Percentiles rank a stretch among this genome's conserved stretches.
Conservation (phyloP, 1,139 yeast genomes). For the Yamadazyma atlantica region DNA sequence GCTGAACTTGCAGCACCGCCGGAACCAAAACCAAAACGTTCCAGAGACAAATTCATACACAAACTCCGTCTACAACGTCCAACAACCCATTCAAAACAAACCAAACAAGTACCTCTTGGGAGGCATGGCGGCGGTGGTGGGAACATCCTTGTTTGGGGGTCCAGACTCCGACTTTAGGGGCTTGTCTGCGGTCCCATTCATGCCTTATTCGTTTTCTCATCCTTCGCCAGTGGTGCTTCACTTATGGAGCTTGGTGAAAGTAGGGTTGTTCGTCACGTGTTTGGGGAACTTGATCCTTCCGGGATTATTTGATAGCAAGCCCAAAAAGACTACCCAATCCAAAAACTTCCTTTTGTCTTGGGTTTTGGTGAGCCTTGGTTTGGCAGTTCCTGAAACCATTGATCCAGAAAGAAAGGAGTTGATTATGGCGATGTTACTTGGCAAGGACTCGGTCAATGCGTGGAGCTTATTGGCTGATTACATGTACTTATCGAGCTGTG, state of each 20-base stretch:
- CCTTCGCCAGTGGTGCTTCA: constrained; percentile 27
- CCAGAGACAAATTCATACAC: not conserved
- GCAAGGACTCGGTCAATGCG: constrained; percentile 17
- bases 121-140: constrained; percentile 58
- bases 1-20: too few species aligned
- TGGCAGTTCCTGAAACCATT: constrained; percentile 27
- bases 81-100: constrained; percentile 9
- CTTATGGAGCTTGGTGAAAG: constrained; percentile 27
- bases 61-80: not conserved
- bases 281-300: constrained; percentile 27
- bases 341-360: constrained; percentile 18
- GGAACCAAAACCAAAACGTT: too few species aligned
- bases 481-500: constrained; percentile 29
- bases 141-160: constrained; percentile 40
- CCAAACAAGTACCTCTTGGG: constrained; percentile 46
- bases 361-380: constrained; percentile 30
- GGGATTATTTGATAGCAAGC: constrained; percentile 11
- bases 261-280: constrained; percentile 27
- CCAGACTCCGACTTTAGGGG: constrained; percentile 41
- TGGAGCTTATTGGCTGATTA: constrained; percentile 28
- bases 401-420: constrained; percentile 17
- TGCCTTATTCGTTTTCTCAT: constrained; percentile 25
- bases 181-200: constrained; percentile 36
- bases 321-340: constrained; percentile 2
- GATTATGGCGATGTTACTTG: constrained; percentile 25